Conservation (phyloP, 495 filamentous ascomycete species). For the Penicillium nucicola region DNA sequence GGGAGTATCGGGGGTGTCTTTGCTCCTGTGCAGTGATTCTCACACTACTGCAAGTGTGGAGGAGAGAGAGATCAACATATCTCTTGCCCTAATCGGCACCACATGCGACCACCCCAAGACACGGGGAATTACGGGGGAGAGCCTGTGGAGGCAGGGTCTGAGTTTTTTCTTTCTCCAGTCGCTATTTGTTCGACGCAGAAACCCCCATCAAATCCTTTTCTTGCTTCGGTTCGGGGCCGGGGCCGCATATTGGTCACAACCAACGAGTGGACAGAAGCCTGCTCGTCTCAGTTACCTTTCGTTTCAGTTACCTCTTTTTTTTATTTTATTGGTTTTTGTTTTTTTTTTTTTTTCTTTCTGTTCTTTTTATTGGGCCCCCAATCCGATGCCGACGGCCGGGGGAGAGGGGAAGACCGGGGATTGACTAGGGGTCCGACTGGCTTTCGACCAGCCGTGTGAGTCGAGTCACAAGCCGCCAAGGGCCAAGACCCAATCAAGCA, state of each 20-base stretch:
- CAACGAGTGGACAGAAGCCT: too few species aligned
- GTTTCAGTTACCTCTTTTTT: constrained; percentile 11
- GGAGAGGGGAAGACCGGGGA: too few species aligned
- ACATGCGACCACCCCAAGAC: constrained; percentile 5
- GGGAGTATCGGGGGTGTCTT: neutral
- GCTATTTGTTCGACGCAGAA: neutral
- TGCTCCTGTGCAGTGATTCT: constrained; percentile 8
- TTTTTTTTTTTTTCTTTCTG: too few species aligned
- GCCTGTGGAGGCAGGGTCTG: constrained; percentile 10
- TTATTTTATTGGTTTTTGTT: too few species aligned
- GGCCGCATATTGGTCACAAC: neutral
- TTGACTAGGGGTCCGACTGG: too few species aligned
- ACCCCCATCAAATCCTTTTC: neutral
- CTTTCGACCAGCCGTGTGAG: too few species aligned
- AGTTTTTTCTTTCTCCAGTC: constrained; percentile 6
- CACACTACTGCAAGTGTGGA: neutral
- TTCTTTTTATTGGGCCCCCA: too few species aligned
- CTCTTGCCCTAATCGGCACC: constrained; percentile 7
- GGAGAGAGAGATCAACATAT: constrained; percentile 9
- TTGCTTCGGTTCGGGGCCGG: neutral
- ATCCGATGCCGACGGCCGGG: too few species aligned
- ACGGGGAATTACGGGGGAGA: constrained; percentile 20
- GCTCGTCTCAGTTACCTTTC: too few species aligned
- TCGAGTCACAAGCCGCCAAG: too few species aligned
- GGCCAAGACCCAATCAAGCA: too few species aligned